These are phyloP conservation scores for Wickerhamiella sergipiensis DNA, from an alignment of 805 yeast species.

Conservation along the genomic window DNA sequence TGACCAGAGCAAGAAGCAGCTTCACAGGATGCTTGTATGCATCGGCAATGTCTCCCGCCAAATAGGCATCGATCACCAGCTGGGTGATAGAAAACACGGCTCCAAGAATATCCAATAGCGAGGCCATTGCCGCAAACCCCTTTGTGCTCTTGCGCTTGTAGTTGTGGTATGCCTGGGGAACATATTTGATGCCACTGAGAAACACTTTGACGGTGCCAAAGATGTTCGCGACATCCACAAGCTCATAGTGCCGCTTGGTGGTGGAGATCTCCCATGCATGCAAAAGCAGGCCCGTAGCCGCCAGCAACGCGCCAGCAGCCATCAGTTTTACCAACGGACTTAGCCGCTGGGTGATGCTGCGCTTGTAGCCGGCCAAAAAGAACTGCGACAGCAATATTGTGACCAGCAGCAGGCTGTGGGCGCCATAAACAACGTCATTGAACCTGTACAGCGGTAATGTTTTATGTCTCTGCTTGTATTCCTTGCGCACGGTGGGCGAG, in stretches of 20 bases:
- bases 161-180: constrained; percentile 36
- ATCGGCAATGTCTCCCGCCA: constrained; percentile 23
- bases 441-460: constrained; percentile 29
- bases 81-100: constrained; percentile 29
- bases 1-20: constrained; percentile 28
- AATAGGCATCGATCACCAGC: constrained; percentile 28
- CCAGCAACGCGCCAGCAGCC: constrained; percentile 11
- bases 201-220: constrained; percentile 33
- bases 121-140: constrained; percentile 33
- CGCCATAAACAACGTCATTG: constrained; percentile 33
- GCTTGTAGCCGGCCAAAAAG: constrained; percentile 25
- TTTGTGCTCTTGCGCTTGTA: constrained; percentile 30
- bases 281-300: constrained; percentile 14
- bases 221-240: constrained; percentile 29
- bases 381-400: constrained; percentile 27
- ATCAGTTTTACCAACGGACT: constrained; percentile 18
- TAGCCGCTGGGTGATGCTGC: constrained; percentile 21
- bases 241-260: constrained; percentile 17
- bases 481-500: constrained; percentile 22
- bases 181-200: constrained; percentile 33
- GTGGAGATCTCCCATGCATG: constrained; percentile 20
- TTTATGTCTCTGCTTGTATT: constrained; percentile 24
- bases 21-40: constrained; percentile 32
- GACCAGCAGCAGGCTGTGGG: constrained; percentile 31
- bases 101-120: constrained; percentile 32